These are phyloP conservation scores for Dictyophora rubrovolvata DNA, from an alignment of 768 basidiomycete genomes.

Conservation along the genomic window DNA sequence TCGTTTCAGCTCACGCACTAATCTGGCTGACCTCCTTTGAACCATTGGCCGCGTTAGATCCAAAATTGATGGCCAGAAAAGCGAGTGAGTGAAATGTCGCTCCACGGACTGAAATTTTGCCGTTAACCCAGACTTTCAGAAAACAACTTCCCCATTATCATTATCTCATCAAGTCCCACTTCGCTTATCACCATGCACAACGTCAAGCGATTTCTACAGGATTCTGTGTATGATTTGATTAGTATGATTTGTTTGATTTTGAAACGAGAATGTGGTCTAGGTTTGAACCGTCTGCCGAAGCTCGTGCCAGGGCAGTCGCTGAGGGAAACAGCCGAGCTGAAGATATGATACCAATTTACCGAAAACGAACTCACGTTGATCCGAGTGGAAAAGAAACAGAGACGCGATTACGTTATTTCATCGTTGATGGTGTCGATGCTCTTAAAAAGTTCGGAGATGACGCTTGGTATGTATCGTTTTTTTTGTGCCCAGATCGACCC, in stretches of 20 bases:
- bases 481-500: neutral
- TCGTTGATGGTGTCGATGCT: conserved; percentile 90
- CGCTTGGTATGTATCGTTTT: conserved; percentile 49
- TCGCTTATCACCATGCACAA: conserved; percentile 97
- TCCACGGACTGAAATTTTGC: neutral
- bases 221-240: conserved; percentile 50
- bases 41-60: conserved; percentile 24
- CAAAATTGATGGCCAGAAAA: conserved; percentile 59
- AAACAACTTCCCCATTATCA: conserved; percentile 85
- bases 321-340: conserved; percentile 70
- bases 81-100: conserved; percentile 38
- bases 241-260: neutral
- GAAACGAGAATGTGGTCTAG: conserved; percentile 22
- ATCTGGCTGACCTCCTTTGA: neutral
- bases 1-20: conserved; percentile 18
- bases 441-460: conserved; percentile 86
- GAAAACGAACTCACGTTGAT: conserved; percentile 65
- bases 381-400: conserved; percentile 50
- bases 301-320: conserved; percentile 53
- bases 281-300: conserved; percentile 69
- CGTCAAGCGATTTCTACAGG: conserved; percentile 87
- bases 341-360: conserved; percentile 81
- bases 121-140: conserved; percentile 28
- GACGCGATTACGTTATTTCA: conserved; percentile 52
- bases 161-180: conserved; percentile 93